These are phyloP conservation scores for Chytriomyces hyalinus DNA, from an alignment of 192 early-diverging fungal species.

Conservation along the genomic window DNA sequence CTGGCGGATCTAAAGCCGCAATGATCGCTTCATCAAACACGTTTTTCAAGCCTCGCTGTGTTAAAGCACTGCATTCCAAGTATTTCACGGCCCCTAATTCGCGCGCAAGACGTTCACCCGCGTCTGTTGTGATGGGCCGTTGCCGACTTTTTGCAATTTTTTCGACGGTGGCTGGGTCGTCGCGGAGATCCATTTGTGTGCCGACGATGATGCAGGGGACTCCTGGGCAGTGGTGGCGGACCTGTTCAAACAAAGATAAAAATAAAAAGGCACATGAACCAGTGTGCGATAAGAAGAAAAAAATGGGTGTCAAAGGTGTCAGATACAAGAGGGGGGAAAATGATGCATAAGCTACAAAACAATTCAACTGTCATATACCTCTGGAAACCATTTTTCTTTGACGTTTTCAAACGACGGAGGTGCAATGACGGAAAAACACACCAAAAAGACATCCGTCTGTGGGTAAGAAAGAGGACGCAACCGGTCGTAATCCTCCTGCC, in stretches of 20 bases:
- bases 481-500: constrained; percentile 95
- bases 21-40: constrained; percentile 98
- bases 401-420: constrained; percentile 96
- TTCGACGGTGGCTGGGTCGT: constrained; percentile 77
- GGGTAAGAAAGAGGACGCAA: constrained; percentile 93
- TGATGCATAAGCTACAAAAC: too few species aligned
- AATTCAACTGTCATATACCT: constrained; percentile 55
- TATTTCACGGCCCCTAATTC: constrained; percentile 91
- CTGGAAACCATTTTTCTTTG: constrained; percentile 95
- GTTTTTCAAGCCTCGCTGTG: constrained; percentile 93
- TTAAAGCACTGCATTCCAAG: constrained; percentile 90
- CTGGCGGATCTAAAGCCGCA: constrained; percentile 89
- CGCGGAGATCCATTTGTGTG: constrained; percentile 88
- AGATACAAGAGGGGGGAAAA: too few species aligned
- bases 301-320: too few species aligned
- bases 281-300: too few species aligned
- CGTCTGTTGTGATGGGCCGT: constrained; percentile 78
- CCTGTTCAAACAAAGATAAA: constrained; percentile 35
- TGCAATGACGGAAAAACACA: constrained; percentile 91
- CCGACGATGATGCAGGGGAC: constrained; percentile 95
- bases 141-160: constrained; percentile 82
- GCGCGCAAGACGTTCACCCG: constrained; percentile 80
- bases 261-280: background rate
- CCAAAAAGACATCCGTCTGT: constrained; percentile 93
- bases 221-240: constrained; percentile 92